Evolutionary conservation across 2,329 filamentous ascomycete species (phyloP), one percentile per base, ranked within the genome.

Genomic region (Macroventuria anomochaeta): DNA sequence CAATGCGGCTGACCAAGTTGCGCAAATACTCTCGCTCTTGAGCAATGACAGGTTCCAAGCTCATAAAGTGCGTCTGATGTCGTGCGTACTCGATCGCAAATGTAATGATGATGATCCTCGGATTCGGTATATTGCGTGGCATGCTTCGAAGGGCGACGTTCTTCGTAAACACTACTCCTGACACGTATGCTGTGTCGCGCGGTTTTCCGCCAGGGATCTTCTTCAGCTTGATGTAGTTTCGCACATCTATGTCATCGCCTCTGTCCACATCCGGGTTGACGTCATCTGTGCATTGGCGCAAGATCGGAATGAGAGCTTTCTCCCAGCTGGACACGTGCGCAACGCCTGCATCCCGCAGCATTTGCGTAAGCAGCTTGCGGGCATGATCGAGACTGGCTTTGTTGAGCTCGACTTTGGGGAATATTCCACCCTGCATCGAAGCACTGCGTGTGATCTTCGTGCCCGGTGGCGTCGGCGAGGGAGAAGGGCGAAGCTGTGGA

Each of bases 131-230:
- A 58, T 86, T 90, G 52, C 95, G 85, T 15, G 90, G 88, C 95
- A 99, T 99, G 74, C 89, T 96, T 73, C 99, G 99, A 46, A 97
- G 79, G 0, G 96, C 95, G 43, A 99, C 79, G 60, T 99, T 99
- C 72, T 99, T 99, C 11, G 92, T 95, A 72, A 99, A 99, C 1
- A 99, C 93, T 7, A 99, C 88, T 0, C 95, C 96, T 8, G 95
- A 96, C 13, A 97, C 89, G 73, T 99, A 99, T n/a, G 88, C 88
- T 6, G 93, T 97, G 74, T 99, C 93, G 20, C 90, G 87, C 15
- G 93, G 93, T 59, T 85, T 88, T 13, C 93, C 93, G 13, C 95
- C 93, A 0, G 93, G 90, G 11, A 99, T 95, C 71, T 96, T 96
- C 73, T 99, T 99, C 25, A 99, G 78, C 72, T 99, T 99, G 58